These are phyloP conservation scores for Yamadazyma sp. DNA, from an alignment of 1,139 yeast genomes.

Conservation along the genomic window DNA sequence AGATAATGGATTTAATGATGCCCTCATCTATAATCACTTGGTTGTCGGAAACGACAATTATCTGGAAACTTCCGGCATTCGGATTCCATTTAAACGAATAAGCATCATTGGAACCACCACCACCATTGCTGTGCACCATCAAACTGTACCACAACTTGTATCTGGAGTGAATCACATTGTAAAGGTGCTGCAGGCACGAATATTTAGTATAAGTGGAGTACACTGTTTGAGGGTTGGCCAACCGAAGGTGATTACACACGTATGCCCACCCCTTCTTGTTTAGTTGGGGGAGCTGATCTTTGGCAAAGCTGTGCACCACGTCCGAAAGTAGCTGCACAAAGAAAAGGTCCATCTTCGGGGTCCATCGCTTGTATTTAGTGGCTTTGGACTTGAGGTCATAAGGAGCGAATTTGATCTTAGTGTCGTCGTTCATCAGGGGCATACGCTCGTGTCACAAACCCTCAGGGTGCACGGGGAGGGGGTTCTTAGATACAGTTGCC, in stretches of 20 bases:
- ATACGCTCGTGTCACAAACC: not conserved
- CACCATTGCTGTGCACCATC: constrained; percentile 29
- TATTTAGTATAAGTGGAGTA: constrained; percentile 45
- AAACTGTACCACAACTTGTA: constrained; percentile 39
- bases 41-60: constrained; percentile 27
- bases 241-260: constrained; percentile 36
- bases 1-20: constrained; percentile 32
- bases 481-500: not conserved
- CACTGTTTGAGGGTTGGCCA: constrained; percentile 42
- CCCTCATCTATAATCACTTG: constrained; percentile 31
- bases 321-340: constrained; percentile 35
- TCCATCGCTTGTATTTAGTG: constrained; percentile 43
- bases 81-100: constrained; percentile 42
- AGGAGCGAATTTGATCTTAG: constrained; percentile 10
- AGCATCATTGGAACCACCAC: not conserved
- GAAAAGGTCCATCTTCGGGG: constrained; percentile 41
- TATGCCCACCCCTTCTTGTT: constrained; percentile 42
- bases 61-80: constrained; percentile 35
- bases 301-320: constrained; percentile 37
- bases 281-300: constrained; percentile 31
- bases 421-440: not conserved
- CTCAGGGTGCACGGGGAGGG: not conserved
- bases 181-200: constrained; percentile 41
- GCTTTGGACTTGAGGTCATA: constrained; percentile 38
- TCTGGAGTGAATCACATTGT: constrained; percentile 38